Percentiles rank a stretch among this genome's conserved stretches.
phyloP scores from a whole-genome alignment of 2,329 filamentous ascomycete genomes.

The Fusarium protoensiforme region DNA sequence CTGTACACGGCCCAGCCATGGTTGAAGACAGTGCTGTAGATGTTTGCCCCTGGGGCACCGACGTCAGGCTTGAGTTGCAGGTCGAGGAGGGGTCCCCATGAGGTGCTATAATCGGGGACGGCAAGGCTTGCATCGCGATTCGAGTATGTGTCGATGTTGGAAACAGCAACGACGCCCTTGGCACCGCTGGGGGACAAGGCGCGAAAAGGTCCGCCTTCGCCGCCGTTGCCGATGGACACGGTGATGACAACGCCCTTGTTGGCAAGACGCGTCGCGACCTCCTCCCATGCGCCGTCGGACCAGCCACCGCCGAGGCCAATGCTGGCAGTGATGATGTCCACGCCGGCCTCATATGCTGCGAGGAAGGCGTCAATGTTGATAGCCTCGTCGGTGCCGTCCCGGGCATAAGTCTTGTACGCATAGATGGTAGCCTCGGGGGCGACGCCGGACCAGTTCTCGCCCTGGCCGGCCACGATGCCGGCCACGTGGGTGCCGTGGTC shows the following conservation, averaged over 20 bases:
- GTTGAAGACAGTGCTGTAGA: background rate
- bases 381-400: slow-evolving; percentile 1
- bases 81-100: background rate
- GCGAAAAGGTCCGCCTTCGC: background rate
- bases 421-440: background rate
- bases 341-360: slow-evolving; percentile 23
- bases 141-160: slow-evolving; percentile 25
- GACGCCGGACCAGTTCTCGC: background rate
- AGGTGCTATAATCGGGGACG: background rate
- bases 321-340: slow-evolving; percentile 12
- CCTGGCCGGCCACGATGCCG: background rate
- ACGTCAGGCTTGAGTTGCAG: slow-evolving; percentile 12
- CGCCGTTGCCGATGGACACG: background rate
- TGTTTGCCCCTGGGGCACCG: background rate
- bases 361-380: slow-evolving; percentile 27
- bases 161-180: background rate
- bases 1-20: background rate
- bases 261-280: background rate
- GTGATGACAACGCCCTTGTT: background rate
- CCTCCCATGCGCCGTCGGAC: background rate
- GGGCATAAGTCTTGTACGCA: background rate
- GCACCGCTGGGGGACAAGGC: background rate
- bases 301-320: slow-evolving; percentile 2
- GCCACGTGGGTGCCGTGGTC: background rate
- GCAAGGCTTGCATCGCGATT: slow-evolving; percentile 31